Conservation (phyloP, 1,139 yeast genomes). For the Diutina ranongensis region DNA sequence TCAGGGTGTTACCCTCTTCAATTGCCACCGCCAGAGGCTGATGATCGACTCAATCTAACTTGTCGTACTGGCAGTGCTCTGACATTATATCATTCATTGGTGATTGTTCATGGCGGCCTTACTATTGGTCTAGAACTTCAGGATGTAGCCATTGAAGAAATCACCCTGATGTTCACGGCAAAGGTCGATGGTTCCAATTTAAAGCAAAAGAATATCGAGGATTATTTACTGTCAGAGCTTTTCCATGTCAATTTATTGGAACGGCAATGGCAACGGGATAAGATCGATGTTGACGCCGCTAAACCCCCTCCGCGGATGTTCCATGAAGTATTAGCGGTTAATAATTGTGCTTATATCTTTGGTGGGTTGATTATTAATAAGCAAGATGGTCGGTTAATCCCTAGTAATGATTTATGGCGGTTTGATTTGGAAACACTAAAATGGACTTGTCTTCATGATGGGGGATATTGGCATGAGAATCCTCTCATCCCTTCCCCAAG, state of each 20-base stretch:
- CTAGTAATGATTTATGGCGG: conserved; percentile 58
- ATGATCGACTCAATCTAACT: conserved; percentile 37
- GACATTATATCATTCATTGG: conserved; percentile 42
- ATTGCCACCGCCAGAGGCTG: conserved; percentile 35
- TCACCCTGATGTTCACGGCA: conserved; percentile 17
- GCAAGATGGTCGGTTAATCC: conserved; percentile 18
- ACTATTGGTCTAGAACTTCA: conserved; percentile 42
- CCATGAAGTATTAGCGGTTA: conserved; percentile 43
- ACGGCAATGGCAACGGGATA: conserved; percentile 41
- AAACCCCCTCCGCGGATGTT: conserved; percentile 45
- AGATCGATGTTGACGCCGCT: conserved; percentile 10
- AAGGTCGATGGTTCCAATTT: conserved; percentile 12
- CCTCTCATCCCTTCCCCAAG: conserved; percentile 22
- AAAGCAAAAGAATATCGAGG: conserved; percentile 12
- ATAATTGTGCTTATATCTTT: conserved; percentile 40
- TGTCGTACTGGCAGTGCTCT: conserved; percentile 61
- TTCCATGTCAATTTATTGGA: conserved; percentile 47
- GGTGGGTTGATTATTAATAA: conserved; percentile 42
- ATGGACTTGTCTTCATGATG: conserved; percentile 41
- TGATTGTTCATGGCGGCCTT: conserved; percentile 61
- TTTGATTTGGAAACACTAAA: conserved; percentile 37
- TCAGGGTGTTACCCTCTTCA: conserved; percentile 36
- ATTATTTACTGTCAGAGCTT: conserved; percentile 43
- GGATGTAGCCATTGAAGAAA: conserved; percentile 22
- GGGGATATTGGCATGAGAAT: conserved; percentile 9